These are phyloP conservation scores for Tulasnella sp. DNA, from an alignment of 768 basidiomycete genomes.

Conservation along the genomic window DNA sequence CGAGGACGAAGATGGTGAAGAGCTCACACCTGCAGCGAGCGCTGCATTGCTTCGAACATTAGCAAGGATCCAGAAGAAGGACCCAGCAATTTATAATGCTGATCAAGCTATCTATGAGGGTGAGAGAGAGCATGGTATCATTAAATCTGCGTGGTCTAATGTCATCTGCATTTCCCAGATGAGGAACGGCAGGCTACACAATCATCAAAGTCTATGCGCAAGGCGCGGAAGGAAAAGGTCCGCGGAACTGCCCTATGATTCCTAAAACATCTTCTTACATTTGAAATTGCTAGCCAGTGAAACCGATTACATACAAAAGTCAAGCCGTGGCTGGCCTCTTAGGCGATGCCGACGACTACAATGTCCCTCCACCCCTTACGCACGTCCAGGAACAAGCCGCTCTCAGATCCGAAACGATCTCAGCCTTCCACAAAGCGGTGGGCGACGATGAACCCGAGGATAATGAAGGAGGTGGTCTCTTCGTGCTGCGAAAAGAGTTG, in stretches of 20 bases:
- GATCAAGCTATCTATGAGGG: slow-evolving; percentile 69
- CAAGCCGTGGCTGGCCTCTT: slow-evolving; percentile 55
- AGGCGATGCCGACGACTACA: slow-evolving; percentile 24
- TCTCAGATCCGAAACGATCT: slow-evolving; percentile 71
- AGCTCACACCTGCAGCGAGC: slow-evolving; percentile 86
- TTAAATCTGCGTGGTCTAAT: not conserved
- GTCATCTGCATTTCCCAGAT: slow-evolving; percentile 43
- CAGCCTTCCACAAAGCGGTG: slow-evolving; percentile 56
- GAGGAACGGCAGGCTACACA: slow-evolving; percentile 35
- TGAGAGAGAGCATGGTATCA: too few relatives aligned
- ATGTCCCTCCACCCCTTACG: slow-evolving; percentile 42
- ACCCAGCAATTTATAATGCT: slow-evolving; percentile 73
- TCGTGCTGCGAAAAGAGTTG: slow-evolving; percentile 65
- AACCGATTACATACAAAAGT: slow-evolving; percentile 66
- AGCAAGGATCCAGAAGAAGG: slow-evolving; percentile 67
- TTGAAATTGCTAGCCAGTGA: slow-evolving; percentile 28
- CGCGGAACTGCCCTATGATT: not conserved
- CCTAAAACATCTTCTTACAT: not conserved
- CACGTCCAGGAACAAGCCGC: slow-evolving; percentile 67
- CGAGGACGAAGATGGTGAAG: slow-evolving; percentile 91
- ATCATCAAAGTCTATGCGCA: slow-evolving; percentile 18
- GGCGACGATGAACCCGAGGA: slow-evolving; percentile 28
- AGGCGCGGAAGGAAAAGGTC: slow-evolving; percentile 41
- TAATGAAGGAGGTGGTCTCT: slow-evolving; percentile 51
- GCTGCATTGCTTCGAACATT: slow-evolving; percentile 89